Base-by-base conservation (phyloP, 768 basidiomycete genomes). In the Lyophyllum atratum region DNA sequence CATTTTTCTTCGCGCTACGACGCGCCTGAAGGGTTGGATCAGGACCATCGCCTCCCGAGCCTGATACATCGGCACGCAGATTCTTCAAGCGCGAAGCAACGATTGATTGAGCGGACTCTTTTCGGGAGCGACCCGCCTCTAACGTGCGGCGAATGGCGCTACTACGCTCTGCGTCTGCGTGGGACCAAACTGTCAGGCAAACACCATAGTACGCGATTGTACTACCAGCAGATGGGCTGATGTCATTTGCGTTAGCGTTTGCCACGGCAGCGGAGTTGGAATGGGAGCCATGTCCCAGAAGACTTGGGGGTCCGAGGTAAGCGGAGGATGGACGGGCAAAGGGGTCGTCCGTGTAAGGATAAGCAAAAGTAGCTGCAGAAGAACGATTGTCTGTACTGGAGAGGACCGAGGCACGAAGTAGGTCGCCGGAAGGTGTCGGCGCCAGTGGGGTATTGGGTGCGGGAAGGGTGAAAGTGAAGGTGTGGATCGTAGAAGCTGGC, bases 101-200 rank as follows among this genome's bases (percentile, higher is more conserved):
- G 37, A 87, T 73, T 17, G 86, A 88, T 69, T 92, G 90, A 0
- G 87, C 86, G 29, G 87, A 89, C 70, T 93, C 90, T 68, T 91
- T 90, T 53, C 90, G 85, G 40, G 81, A 85, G 44, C 90, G 85
- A 47, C 87, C 85, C 0, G 88, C 87, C 68, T 93, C 92, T 47
- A 92, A 80, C 7, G 90, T 91, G 49, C 88, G 82, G 21, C 93
- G 85, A 64, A 95, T 95, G 1, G 93, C 93, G 14, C 79, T 81
- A 53, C 89, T 87, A 47, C 94, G 86, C 64, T 94, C 89, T 0
- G 87, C 87, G 67, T 98, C 95, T 19, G 94, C 94, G 66, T 95
- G 94, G 3, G 92, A 93, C 94, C 94, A 98, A 1, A 97, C 93
- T 1, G 93, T 94, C 57, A 98, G 79, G 63, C 93, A 93, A 34